Evolutionary conservation across 2,329 filamentous ascomycete genomes (phyloP).

Genomic region (Alternaria triticina): DNA sequence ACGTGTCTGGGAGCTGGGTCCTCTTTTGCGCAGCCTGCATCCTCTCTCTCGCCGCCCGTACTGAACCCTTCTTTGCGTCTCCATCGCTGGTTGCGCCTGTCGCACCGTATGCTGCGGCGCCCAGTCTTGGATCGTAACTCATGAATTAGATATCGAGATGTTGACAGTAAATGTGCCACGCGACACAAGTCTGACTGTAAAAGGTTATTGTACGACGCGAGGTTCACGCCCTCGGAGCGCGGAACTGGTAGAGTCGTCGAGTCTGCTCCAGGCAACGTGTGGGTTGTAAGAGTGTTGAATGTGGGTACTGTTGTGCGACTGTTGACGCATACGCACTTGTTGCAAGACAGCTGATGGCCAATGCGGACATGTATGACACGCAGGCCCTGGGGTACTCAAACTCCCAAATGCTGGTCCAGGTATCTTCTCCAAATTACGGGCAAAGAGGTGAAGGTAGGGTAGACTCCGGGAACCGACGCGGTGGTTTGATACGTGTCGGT

Average conservation of each 20-base stretch:
- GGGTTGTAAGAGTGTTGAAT: conserved; percentile 1
- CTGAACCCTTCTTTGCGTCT: conserved; percentile 41
- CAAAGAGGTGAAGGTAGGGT: conserved; percentile 11
- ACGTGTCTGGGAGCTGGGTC: conserved; percentile 39
- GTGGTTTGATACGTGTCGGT: conserved; percentile 21
- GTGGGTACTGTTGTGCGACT: conserved; percentile 13
- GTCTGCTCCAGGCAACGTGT: conserved; percentile 6
- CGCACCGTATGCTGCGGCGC: conserved; percentile 40
- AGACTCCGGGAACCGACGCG: conserved; percentile 24
- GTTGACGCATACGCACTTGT: conserved; percentile 16
- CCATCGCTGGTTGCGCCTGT: conserved; percentile 30
- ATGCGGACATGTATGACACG: conserved; percentile 21
- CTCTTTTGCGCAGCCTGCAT: conserved; percentile 38
- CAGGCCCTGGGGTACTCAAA: conserved; percentile 6
- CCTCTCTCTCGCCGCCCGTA: conserved; percentile 46
- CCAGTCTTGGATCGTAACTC: conserved; percentile 46
- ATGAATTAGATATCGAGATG: conserved; percentile 41
- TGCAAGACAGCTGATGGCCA: conserved; percentile 17
- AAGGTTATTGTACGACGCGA: not conserved
- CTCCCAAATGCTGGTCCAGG: conserved; percentile 9
- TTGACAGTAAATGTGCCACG: conserved; percentile 41
- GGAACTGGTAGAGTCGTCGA: not conserved
- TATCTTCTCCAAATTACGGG: conserved; percentile 17
- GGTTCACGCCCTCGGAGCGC: not conserved
- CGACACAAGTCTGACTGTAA: conserved; percentile 36